phyloP scores from a whole-genome alignment of 2,329 filamentous ascomycete species.

The Penicillium oxalicum region DNA sequence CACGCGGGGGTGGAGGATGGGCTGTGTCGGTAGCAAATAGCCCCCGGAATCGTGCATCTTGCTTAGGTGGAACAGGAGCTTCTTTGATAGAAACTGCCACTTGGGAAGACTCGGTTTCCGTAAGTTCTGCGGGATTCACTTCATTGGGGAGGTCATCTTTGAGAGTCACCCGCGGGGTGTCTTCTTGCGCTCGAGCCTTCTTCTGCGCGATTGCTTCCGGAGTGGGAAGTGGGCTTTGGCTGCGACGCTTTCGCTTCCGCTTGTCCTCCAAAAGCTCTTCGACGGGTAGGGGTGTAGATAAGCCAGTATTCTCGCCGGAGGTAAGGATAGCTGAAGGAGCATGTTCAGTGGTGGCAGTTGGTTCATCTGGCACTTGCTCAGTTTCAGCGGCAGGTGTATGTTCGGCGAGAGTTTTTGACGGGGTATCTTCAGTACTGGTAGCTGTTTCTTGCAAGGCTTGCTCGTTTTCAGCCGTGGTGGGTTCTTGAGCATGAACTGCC shows the following conservation, averaged over 20 bases:
- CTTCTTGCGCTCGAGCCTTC: constrained; percentile 48
- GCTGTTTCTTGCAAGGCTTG: neutral
- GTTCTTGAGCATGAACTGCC: neutral
- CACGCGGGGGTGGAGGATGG: constrained; percentile 14
- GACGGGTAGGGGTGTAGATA: constrained; percentile 25
- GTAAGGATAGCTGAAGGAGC: constrained; percentile 15
- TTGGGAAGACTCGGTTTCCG: constrained; percentile 19
- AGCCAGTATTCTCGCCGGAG: constrained; percentile 22
- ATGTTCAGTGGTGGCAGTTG: constrained; percentile 18
- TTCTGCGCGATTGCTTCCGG: constrained; percentile 52
- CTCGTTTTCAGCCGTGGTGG: neutral
- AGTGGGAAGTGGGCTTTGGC: constrained; percentile 54
- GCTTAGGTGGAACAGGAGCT: constrained; percentile 21
- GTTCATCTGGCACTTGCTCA: constrained; percentile 11
- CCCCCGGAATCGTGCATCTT: constrained; percentile 46
- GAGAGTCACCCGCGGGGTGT: constrained; percentile 23
- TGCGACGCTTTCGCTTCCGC: constrained; percentile 63
- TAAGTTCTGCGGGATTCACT: constrained; percentile 9
- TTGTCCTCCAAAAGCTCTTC: constrained; percentile 47
- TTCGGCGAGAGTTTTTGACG: constrained; percentile 18
- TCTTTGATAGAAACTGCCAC: constrained; percentile 11
- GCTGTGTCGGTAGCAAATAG: constrained; percentile 37
- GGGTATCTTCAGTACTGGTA: neutral
- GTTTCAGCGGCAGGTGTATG: constrained; percentile 16
- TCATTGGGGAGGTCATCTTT: constrained; percentile 25